Evolutionary conservation across 306 rosid genomes (phyloP), one percentile per base, ranked within the genome.

Genomic region (Rosa chinensis): DNA sequence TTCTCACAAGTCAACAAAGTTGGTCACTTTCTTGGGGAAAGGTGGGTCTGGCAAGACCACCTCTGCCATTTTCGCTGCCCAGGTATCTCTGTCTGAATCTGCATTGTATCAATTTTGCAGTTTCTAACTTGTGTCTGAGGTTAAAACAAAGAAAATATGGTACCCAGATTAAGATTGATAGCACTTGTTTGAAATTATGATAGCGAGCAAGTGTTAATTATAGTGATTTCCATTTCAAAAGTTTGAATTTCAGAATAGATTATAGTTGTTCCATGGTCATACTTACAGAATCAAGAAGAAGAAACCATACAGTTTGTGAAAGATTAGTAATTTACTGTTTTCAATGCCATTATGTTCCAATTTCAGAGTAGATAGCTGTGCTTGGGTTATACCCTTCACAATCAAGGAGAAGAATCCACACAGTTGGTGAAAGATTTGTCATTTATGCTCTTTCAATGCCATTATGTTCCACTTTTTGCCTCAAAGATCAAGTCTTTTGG

Each of bases 21-120:
- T 92, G 86, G 80, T 92, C 82, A 91, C 99, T 61, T 94, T 94
- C 85, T 86, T 94, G 72, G 99, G 99, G 42, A 92, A 94, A 86
- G 99, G 99, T 63, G 99, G 99, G 66, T 94, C 97, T 0, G 97
- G 97, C 39, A 94, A 94, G 84, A 94, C 99, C 71, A 85, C 97
- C 20, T 88, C 99, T 2, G 97, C 99, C 55, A 81, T 92, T 74
- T 90, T 92, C 82, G 97, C 97, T 23, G 99, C 97, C 69, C 95
- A 92, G 95, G 98, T 93, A 53, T 47, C 32, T 64, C 35, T 28
- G 23, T 37, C 42, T 32, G 4, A 2, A 48, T 74, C 68, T 74
- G 17, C 82, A 61, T 64, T 80, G 8, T 11, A 20, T 44, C 48
- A 28, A 35, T 16, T 43, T 32, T 50, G 55, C 32, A n/a, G 82